Evolutionary conservation across 2,329 filamentous ascomycete genomes (phyloP), one percentile per base, ranked within the genome.

Genomic region (Emmonsiellopsis sp.): DNA sequence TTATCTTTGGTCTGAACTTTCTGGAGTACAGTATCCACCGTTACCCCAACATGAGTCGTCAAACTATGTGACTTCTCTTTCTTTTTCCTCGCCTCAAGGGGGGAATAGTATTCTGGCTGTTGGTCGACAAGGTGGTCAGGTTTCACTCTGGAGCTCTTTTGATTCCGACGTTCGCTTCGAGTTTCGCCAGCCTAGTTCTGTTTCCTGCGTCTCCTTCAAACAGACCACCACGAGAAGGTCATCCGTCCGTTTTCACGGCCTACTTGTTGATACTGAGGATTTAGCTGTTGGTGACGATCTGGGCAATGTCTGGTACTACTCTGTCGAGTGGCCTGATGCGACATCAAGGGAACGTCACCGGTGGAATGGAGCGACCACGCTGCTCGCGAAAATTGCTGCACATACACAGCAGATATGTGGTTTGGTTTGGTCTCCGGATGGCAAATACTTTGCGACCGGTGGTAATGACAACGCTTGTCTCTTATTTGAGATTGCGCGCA

Each of bases 341-440:
- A 70, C 66, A 33, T 54, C 57, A 21, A 83, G 77, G 71, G 83
- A 87, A 62, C 76, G 88, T 5, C 81, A 86, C 64, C 80, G 79
- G 49, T 95, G 88, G 88, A 78, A 82, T 33, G 90, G 91, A 11
- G 79, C 83, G 36, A 84, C 95, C 74, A 88, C 81, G 1, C 75
- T 96, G 27, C 73, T 95, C 50, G 85, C 86, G 21, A 84, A 84
- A 58, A 85, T 97, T 61, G 78, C 78, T 34, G 82, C 88, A 6
- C 92, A 97, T 66, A 82, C 78, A 1, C 90, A 96, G 69, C 91
- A 97, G 64, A 85, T 98, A 52, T 98, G 93, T 63, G 92, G 92
- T 1, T 75, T 98, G n/a, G 81, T 87, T 2, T 97, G 91, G 88
- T 91, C 89, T 3, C 74, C 76, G 2, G 82, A 88, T 62, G 89